A percentile compares a stretch with the other conserved stretches of the same genome.
Evolutionary conservation across 345 rosid genomes (phyloP).

Genomic region (Psidium guajava): DNA sequence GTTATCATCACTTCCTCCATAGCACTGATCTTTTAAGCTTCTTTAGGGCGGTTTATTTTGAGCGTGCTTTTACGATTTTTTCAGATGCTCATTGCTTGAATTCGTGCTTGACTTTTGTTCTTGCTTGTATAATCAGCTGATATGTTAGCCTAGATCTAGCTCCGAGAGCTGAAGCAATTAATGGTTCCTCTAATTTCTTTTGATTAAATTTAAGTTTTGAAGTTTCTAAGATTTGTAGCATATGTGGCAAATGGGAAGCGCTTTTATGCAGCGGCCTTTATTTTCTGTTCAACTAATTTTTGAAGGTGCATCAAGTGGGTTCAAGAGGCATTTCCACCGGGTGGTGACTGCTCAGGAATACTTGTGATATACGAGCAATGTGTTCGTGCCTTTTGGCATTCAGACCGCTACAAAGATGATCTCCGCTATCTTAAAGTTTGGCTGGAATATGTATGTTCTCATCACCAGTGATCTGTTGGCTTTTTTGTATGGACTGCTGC

Average conservation of each 20-base stretch:
- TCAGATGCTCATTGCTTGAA: neutral
- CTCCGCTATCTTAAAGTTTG: constrained; percentile 94
- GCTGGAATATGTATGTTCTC: constrained; percentile 75
- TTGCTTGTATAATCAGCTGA: neutral
- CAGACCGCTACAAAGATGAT: constrained; percentile 68
- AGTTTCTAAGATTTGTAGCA: neutral
- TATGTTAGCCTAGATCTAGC: neutral
- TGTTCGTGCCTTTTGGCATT: constrained; percentile 83
- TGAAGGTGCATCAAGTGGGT: constrained; percentile 91
- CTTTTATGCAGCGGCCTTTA: neutral
- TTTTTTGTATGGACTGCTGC: neutral
- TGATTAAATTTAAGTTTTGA: neutral
- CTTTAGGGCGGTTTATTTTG: neutral
- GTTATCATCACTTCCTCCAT: neutral
- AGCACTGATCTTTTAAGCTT: neutral
- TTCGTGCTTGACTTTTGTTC: neutral
- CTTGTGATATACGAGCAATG: constrained; percentile 83
- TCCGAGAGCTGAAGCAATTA: neutral
- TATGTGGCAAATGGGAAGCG: neutral
- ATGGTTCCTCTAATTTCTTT: neutral
- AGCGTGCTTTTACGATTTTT: neutral
- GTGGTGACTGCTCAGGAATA: constrained; percentile 77
- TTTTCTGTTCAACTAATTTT: neutral
- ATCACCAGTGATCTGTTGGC: neutral
- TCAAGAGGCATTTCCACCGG: constrained; percentile 78